Evolutionary conservation across 352 stramenopile genomes (phyloP), one percentile per base, ranked within the genome.

Genomic region (Elongisporangium senticosum): DNA sequence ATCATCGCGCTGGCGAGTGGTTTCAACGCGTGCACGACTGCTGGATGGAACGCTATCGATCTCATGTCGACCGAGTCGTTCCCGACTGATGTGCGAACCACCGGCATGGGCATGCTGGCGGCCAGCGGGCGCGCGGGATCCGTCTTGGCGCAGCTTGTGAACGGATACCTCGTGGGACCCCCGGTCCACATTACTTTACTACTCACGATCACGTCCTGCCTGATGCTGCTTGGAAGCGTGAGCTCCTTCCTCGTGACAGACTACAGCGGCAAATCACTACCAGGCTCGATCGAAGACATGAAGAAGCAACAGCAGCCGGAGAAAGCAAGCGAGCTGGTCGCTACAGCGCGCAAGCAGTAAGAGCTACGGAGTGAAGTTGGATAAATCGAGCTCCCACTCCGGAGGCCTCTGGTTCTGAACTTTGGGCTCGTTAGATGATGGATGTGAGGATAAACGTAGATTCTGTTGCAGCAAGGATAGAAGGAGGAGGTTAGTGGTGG

Each of bases 21-120:
- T 15, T 97, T 97, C 79, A 96, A 98, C 65, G 87, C 87, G 17
- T 96, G 96, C 61, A 93, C 77, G n/a, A 95, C 92, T 22, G 74
- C 81, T 0, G 83, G 81, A 7, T 98, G 93, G 93, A 98, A 98
- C 65, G 77, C 89, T 0, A 93, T 92, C 53, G 93, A 97, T 62
- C 78, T 95, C 40, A 84, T 98, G 73, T 95, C 87, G 20, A 74
- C 83, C 39, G 89, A 98, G 63, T 88, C 91, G 0, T 98, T 97
- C 66, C 93, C 93, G 15, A 97, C 90, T 0, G 64, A 84, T 19
- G 79, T 98, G 11, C 77, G 93, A 63, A 95, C 85, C 33, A 96
- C 87, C 10, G 93, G 87, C 0, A 96, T 97, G 86, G 89, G 89
- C 0, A 62, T 96, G 23, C 83, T 96, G 55, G 87, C 87, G 0